Evolutionary conservation across 2,329 filamentous ascomycete species (phyloP).

Genomic region (Diplodia seriata): DNA sequence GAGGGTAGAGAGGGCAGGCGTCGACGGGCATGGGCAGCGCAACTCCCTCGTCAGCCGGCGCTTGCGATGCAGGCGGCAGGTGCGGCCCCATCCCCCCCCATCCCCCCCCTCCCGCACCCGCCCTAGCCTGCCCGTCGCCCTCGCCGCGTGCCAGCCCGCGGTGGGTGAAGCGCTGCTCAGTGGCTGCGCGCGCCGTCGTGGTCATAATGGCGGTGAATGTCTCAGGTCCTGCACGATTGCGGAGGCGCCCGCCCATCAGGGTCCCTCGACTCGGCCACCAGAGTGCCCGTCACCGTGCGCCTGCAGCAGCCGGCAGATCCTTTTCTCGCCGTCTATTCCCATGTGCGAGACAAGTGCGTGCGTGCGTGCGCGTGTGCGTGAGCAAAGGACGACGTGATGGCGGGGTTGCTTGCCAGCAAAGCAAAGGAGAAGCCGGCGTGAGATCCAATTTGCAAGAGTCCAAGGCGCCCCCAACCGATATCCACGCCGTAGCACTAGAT

Average conservation of each 20-base stretch:
- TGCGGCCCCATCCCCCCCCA: conserved; percentile 21
- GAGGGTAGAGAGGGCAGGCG: not conserved
- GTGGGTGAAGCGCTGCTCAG: conserved; percentile 3
- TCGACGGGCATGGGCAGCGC: too few relatives aligned
- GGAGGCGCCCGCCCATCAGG: conserved; percentile 26
- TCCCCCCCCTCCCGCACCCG: conserved; percentile 21
- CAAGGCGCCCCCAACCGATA: conserved; percentile 9
- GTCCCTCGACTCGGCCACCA: conserved; percentile 9
- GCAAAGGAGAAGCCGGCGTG: conserved; percentile 28
- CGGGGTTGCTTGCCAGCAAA: conserved; percentile 29
- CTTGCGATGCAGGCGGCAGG: not conserved
- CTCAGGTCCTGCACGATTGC: conserved; percentile 28
- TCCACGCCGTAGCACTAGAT: conserved; percentile 16
- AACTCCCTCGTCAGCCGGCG: not conserved
- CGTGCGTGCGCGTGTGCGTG: conserved; percentile 16
- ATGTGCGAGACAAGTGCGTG: conserved; percentile 25
- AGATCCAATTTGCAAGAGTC: conserved; percentile 30
- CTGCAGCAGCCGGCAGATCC: conserved; percentile 25
- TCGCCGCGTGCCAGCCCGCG: conserved; percentile 18
- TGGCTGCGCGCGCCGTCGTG: conserved; percentile 8
- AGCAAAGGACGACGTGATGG: conserved; percentile 24
- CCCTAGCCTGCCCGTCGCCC: conserved; percentile 16
- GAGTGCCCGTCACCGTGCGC: conserved; percentile 29
- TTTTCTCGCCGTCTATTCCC: conserved; percentile 24
- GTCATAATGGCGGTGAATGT: conserved; percentile 31